phyloP scores from a whole-genome alignment of 2,329 filamentous ascomycete species.

The Colletotrichum salicis region DNA sequence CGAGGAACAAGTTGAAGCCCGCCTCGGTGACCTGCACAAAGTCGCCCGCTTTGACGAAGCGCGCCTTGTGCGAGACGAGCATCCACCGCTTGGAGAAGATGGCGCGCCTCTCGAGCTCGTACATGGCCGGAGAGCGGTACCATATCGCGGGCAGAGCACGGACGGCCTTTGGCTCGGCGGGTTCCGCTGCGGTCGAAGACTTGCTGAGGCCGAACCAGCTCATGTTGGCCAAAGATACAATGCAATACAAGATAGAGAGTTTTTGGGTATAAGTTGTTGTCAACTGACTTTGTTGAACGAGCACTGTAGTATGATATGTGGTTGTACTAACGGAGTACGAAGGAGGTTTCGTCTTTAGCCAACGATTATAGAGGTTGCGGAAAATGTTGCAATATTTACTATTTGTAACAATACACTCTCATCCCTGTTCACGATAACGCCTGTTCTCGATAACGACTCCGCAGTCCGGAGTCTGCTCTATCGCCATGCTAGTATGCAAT shows the following conservation, averaged over 20 bases:
- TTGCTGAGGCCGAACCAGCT: not conserved
- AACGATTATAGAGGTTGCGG: not conserved
- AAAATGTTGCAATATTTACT: not conserved
- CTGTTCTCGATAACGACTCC: not conserved
- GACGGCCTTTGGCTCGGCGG: not conserved
- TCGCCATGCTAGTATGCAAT: not conserved
- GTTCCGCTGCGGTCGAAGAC: too few species aligned
- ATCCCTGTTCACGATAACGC: not conserved
- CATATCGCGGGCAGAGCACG: slow-evolving; percentile 39
- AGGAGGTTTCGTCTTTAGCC: not conserved
- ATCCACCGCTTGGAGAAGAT: slow-evolving; percentile 51
- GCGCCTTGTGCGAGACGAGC: slow-evolving; percentile 38
- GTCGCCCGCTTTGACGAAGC: slow-evolving; percentile 34
- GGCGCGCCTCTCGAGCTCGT: slow-evolving; percentile 51
- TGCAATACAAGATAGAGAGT: not conserved
- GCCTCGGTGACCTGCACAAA: slow-evolving; percentile 34
- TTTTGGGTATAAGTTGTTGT: not conserved
- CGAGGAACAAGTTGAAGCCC: slow-evolving; percentile 35
- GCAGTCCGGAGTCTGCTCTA: not conserved
- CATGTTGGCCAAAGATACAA: not conserved
- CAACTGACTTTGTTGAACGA: not conserved
- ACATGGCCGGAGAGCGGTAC: slow-evolving; percentile 46
- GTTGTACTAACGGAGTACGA: not conserved
- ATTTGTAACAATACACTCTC: not conserved
- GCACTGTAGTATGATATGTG: not conserved